Evolutionary conservation across 768 basidiomycete species (phyloP), one percentile per base, ranked within the genome.

Genomic region (Suillus luteus): DNA sequence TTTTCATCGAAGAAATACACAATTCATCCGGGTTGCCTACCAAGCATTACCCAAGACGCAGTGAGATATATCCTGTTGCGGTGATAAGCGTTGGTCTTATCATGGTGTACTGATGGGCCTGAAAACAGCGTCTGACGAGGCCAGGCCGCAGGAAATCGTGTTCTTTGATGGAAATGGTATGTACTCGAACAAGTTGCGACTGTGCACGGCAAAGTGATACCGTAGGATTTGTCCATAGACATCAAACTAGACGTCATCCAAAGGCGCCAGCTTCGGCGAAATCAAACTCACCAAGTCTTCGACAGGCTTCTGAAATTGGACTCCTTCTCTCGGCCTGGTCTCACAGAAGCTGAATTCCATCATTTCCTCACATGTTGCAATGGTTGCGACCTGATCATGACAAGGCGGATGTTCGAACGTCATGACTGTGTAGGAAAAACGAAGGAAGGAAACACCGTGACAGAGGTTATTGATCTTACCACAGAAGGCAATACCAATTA

Each of bases 361-460:
- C 24, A 40, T 17, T 60, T 60, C 24, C 59, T 60, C 12, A 60
- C 17, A 9, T 7, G 9, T 14, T 60, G 59, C 9, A n/a, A 33
- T 12, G 12, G 15, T 37, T 60, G 59, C 17, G 22, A 49, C 7
- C 27, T 60, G 22, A 43, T 60, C 41, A 60, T 60, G 59, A 60
- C 19, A 4, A 60, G 48, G 59, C 12, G 10, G 27, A 60, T 43
- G 9, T 33, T 60, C 1, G 31, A 49, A n/a, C 15, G 2, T 44
- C 59, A 60, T 5, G 22, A 60, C 7, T 60, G 59, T n/a, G n/a
- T 55, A 22, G 54, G 54, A n/a, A 55, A 35, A 2, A 31, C 3
- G 31, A 31, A 31, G 31, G 31, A 31, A 31, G 31, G 31, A 31
- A 31, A 31, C 31, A 31, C 3, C 11, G 51, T 19, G 9, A 6